Conservation (phyloP, 73 alveolate genomes). For the Symbiodinium natans region DNA sequence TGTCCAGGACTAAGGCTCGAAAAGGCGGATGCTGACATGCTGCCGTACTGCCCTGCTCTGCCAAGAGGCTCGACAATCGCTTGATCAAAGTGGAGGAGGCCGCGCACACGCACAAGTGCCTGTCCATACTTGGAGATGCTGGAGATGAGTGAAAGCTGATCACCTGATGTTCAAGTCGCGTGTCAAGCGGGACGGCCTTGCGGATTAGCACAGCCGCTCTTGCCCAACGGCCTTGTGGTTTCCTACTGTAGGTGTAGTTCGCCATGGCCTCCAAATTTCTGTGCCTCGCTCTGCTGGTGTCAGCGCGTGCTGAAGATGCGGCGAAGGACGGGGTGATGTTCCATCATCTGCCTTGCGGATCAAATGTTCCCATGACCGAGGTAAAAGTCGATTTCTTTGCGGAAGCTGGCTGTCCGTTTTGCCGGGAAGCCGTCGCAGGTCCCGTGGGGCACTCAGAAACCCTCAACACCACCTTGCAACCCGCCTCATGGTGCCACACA, state of each 20-base stretch:
- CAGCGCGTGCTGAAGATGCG: not conserved
- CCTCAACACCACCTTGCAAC: not conserved
- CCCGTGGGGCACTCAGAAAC: not conserved
- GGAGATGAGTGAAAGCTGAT: no score
- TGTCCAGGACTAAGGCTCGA: not conserved
- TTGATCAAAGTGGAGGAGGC: not conserved
- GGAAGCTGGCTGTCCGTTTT: constrained; percentile 84
- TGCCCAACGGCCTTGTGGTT: not conserved
- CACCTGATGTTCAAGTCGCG: no score
- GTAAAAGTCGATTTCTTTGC: constrained; percentile 74
- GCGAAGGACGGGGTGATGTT: not conserved
- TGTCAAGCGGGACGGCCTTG: no score
- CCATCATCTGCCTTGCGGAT: no score
- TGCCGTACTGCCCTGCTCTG: not conserved
- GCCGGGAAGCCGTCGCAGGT: constrained; percentile 90
- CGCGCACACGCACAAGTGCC: no score
- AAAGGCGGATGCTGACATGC: not conserved
- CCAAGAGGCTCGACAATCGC: not conserved
- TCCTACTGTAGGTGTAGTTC: not conserved
- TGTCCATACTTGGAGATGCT: no score
- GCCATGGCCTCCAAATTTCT: not conserved
- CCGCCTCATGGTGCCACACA: no score
- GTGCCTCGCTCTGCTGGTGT: not conserved
- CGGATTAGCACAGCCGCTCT: not conserved
- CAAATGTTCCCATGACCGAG: not conserved